A percentile compares a stretch with the other conserved stretches of the same genome.
Conservation (phyloP, 345 rosid genomes). For the Corchorus olitorius region DNA sequence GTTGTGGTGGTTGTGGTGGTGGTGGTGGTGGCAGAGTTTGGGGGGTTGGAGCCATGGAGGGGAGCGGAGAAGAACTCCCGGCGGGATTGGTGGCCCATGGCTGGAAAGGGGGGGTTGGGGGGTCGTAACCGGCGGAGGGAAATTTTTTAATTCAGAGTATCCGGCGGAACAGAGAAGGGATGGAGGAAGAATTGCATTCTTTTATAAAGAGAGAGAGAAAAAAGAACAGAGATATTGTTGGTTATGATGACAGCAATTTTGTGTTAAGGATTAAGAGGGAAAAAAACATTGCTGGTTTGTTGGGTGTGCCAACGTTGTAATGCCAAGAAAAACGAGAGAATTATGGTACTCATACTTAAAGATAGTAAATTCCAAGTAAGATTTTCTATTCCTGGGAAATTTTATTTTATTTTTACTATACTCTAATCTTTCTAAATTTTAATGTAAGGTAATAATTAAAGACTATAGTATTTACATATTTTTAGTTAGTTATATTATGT, state of each 20-base stretch:
- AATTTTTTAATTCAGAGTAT: conserved; percentile 22
- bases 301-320: conserved; percentile 7
- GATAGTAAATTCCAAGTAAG: not conserved
- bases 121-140: not conserved
- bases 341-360: not conserved
- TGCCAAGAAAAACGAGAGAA: conserved; percentile 6
- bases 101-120: conserved; percentile 27
- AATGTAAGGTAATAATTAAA: no score
- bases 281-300: not conserved
- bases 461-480: no score
- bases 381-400: not conserved
- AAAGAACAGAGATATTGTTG: conserved; percentile 18
- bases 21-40: conserved; percentile 18
- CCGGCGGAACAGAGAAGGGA: conserved; percentile 46
- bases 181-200: conserved; percentile 39
- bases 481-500: no score
- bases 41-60: conserved; percentile 27
- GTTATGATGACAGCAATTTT: conserved; percentile 36
- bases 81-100: conserved; percentile 52
- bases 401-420: no score
- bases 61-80: conserved; percentile 56
- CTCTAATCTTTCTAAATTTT: no score
- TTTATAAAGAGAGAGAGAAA: conserved; percentile 20
- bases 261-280: conserved; percentile 27
- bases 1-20: not conserved